A percentile compares a stretch with the other conserved stretches of the same genome.
phyloP scores from a whole-genome alignment of 2,329 filamentous ascomycete species.

The Neonectria hederae region DNA sequence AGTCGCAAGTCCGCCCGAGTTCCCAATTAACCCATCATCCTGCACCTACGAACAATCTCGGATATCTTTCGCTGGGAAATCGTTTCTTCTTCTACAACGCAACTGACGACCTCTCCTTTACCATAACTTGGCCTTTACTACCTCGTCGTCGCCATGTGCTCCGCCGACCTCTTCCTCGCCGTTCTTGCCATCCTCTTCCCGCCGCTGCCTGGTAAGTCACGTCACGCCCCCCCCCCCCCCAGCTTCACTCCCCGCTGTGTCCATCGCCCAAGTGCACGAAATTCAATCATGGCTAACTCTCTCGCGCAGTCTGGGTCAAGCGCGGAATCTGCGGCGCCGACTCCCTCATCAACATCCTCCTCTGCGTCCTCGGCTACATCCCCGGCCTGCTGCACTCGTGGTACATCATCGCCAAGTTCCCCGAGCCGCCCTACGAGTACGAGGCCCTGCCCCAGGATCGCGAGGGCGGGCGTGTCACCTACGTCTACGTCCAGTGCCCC shows the following conservation, averaged over 20 bases:
- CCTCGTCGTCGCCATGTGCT: slow-evolving; percentile 58
- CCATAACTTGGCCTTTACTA: neutral
- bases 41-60: slow-evolving; percentile 15
- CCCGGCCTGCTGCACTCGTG: slow-evolving; percentile 93
- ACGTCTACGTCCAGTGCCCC: slow-evolving; percentile 76
- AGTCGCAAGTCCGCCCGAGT: slow-evolving; percentile 14
- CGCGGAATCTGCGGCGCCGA: slow-evolving; percentile 91
- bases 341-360: slow-evolving; percentile 93
- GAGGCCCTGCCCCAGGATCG: slow-evolving; percentile 68
- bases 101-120: neutral
- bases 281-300: slow-evolving; percentile 33
- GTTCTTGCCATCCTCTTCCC: slow-evolving; percentile 72
- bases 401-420: slow-evolving; percentile 96
- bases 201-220: slow-evolving; percentile 67
- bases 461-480: slow-evolving; percentile 71
- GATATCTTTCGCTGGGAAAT: slow-evolving; percentile 16
- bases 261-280: neutral
- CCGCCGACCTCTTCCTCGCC: slow-evolving; percentile 70
- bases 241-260: neutral
- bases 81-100: slow-evolving; percentile 12
- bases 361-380: slow-evolving; percentile 80
- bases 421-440: slow-evolving; percentile 78
- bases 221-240: too few relatives aligned
- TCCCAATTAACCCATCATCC: slow-evolving; percentile 17
- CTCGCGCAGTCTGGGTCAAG: slow-evolving; percentile 87